Evolutionary conservation across 2,329 filamentous ascomycete genomes (phyloP).

Genomic region (Podosphaera aphanis): DNA sequence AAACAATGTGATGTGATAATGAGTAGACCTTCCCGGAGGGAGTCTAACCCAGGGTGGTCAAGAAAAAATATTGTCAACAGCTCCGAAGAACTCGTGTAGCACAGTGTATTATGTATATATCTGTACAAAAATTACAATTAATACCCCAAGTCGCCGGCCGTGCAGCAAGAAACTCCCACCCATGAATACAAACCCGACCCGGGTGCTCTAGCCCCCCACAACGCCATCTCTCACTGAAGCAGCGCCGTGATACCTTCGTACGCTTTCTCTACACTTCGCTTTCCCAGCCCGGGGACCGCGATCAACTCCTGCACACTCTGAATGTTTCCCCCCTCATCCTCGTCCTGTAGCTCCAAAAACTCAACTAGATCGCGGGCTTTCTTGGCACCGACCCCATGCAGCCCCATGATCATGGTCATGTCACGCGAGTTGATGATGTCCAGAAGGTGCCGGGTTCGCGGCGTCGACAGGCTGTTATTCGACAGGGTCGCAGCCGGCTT

Average conservation of each 20-base stretch:
- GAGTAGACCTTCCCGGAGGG: no score
- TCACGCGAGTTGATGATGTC: constrained; percentile 25
- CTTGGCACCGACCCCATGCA: constrained; percentile 51
- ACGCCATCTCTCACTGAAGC: constrained; percentile 6
- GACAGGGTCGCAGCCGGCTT: constrained; percentile 15
- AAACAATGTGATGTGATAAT: no score
- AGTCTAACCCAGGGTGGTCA: no score
- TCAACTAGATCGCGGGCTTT: constrained; percentile 39
- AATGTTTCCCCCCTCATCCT: constrained; percentile 21
- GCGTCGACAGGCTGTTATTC: constrained; percentile 16
- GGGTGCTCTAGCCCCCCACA: neutral
- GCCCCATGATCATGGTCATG: constrained; percentile 35
- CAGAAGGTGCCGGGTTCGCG: constrained; percentile 25
- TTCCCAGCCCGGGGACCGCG: constrained; percentile 32
- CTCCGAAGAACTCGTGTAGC: no score
- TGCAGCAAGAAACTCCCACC: neutral
- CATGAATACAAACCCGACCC: neutral
- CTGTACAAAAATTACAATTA: neutral
- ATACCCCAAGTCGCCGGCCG: neutral
- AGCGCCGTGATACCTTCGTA: constrained; percentile 15
- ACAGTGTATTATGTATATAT: neutral
- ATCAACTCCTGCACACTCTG: constrained; percentile 27
- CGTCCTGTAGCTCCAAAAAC: constrained; percentile 24
- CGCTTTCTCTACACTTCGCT: constrained; percentile 30
- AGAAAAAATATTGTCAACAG: no score